Evolutionary conservation across 2,329 filamentous ascomycete genomes (phyloP), one percentile per base, ranked within the genome.

Genomic region (Beauveria rudraprayagi): DNA sequence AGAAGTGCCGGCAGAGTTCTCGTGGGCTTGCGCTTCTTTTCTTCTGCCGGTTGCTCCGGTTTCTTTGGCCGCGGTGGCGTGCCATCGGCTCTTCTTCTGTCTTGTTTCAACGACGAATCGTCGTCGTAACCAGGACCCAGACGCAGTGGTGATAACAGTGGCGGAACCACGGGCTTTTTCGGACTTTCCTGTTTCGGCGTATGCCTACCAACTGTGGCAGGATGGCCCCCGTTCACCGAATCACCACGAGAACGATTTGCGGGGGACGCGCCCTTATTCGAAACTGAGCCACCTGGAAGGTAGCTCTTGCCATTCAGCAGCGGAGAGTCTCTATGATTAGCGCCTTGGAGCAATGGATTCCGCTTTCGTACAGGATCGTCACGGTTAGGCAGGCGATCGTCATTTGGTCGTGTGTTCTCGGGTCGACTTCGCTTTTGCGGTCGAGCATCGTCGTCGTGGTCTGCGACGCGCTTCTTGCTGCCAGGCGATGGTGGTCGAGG

Each of bases 61-160:
- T 66, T 72, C 64, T 66, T 68, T 55, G 43, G 11, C 47, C 50
- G 41, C n/a, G 47, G 46, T 58, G 30, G 47, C 24, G 47, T 63
- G 68, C 61, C 58, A 61, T 57, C 47, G 66, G 63, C 61, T 67
- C 67, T 56, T 37, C 66, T 66, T 61, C 72, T 70, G 17, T 71
- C 67, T 47, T 64, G 61, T 54, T 63, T 72, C 10, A 67, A 50
- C 26, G 62, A 62, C 3, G 66, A 59, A 6, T 68, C 63, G 1
- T 65, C 64, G 7, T 78, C 77, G 28, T 80, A 73, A 43, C 73
- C 75, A 14, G 83, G 73, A 43, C 76, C 75, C 11, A 83, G 72
- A 41, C 76, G 77, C 1, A 83, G 70, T 1, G 82, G 82, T 0
- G 82, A 85, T 16, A 85, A 67, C 34, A 85, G 66, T 3, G 78